Conservation (phyloP, 2,329 filamentous ascomycete genomes). For the Colletotrichum tanaceti region DNA sequence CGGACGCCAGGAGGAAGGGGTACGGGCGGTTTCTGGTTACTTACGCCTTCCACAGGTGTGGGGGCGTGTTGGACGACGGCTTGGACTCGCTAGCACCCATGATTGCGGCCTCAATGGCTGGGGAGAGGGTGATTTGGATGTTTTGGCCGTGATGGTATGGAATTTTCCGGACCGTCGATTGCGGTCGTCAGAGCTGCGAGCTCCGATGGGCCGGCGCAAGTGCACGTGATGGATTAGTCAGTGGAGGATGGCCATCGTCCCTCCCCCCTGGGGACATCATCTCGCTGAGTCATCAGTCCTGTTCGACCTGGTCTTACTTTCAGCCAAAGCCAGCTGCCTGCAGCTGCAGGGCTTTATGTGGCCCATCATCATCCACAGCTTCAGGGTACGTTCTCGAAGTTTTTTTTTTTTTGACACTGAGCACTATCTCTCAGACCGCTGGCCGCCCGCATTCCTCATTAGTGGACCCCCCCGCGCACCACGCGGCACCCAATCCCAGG, state of each 20-base stretch:
- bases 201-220: slow-evolving; percentile 37
- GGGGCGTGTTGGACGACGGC: slow-evolving; percentile 55
- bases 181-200: slow-evolving; percentile 40
- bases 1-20: slow-evolving; percentile 3
- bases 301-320: too few relatives aligned
- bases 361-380: background rate
- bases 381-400: slow-evolving; percentile 13
- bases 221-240: slow-evolving; percentile 24
- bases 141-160: slow-evolving; percentile 41
- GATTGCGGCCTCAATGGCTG: slow-evolving; percentile 49
- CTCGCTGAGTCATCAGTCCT: background rate
- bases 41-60: slow-evolving; percentile 68
- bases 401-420: slow-evolving; percentile 19
- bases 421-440: slow-evolving; percentile 23
- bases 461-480: slow-evolving; percentile 19
- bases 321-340: background rate
- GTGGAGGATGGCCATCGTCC: fast-evolving
- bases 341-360: background rate
- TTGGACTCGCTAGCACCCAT: slow-evolving; percentile 71
- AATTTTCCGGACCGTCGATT: slow-evolving; percentile 41
- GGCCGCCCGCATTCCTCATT: slow-evolving; percentile 4
- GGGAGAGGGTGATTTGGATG: slow-evolving; percentile 34
- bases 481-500: slow-evolving; percentile 7
- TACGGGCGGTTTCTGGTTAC: slow-evolving; percentile 44
- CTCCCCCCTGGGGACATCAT: background rate